A percentile compares a stretch with the other conserved stretches of the same genome.
These are phyloP conservation scores for Thalassiosira mediterranea DNA, from an alignment of 352 stramenopile genomes.

Conservation along the genomic window DNA sequence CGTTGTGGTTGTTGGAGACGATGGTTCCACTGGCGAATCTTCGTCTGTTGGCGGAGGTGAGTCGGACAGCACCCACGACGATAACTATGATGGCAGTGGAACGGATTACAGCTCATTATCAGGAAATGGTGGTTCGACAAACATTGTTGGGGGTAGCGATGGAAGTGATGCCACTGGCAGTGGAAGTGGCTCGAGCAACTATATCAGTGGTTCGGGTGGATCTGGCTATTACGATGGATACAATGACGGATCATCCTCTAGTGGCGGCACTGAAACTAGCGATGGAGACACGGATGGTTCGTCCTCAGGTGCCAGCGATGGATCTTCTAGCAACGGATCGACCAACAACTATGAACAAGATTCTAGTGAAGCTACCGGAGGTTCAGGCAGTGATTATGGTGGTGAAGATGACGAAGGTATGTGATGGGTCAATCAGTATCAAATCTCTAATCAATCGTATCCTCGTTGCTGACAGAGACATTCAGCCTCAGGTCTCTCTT, in stretches of 20 bases:
- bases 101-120: background rate
- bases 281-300: too few relatives aligned
- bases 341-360: background rate
- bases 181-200: slow-evolving; percentile 1
- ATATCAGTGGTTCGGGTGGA: background rate
- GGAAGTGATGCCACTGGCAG: slow-evolving; percentile 4
- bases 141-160: slow-evolving; percentile 2
- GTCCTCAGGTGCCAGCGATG: too few relatives aligned
- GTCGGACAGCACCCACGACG: background rate
- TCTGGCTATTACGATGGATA: background rate
- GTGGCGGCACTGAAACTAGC: too few relatives aligned
- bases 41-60: slow-evolving; percentile 8
- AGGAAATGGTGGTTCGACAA: background rate
- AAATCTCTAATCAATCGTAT: background rate
- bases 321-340: slow-evolving; percentile 16
- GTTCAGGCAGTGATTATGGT: background rate
- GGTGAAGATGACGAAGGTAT: background rate
- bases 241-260: too few relatives aligned
- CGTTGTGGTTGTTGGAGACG: slow-evolving; percentile 5
- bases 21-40: background rate
- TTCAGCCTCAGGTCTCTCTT: background rate
- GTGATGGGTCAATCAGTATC: background rate
- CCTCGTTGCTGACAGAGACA: background rate
- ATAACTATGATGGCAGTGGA: too few relatives aligned
- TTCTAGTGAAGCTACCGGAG: background rate